These are phyloP conservation scores for Wilcoxina mikolae DNA, from an alignment of 495 filamentous ascomycete genomes.

Conservation along the genomic window DNA sequence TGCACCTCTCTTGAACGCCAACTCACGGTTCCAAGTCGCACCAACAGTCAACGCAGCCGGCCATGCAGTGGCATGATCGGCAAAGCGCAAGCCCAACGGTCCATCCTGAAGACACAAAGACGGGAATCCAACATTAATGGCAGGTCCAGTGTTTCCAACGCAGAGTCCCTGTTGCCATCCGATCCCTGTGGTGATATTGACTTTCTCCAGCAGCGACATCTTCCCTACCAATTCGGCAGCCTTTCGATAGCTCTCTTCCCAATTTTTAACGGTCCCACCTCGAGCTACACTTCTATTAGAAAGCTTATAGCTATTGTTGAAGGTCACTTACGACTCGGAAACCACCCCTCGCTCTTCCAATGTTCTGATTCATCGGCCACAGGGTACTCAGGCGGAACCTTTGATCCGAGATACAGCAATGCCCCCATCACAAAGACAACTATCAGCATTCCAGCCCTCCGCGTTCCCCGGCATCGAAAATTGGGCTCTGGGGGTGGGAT, in stretches of 20 bases:
- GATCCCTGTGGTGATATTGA: slow-evolving; percentile 85
- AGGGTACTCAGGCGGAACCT: too few species aligned
- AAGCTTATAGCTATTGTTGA: not conserved
- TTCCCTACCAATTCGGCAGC: slow-evolving; percentile 59
- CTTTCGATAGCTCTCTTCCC: slow-evolving; percentile 69
- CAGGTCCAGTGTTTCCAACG: slow-evolving; percentile 76
- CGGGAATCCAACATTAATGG: slow-evolving; percentile 58
- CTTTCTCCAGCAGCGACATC: slow-evolving; percentile 84
- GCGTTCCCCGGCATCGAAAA: too few species aligned
- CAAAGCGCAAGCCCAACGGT: slow-evolving; percentile 64
- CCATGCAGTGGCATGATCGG: slow-evolving; percentile 49
- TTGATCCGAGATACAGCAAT: too few species aligned
- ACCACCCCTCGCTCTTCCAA: not conserved
- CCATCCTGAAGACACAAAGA: slow-evolving; percentile 83
- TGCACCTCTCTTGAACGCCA: slow-evolving; percentile 57
- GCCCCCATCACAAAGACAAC: too few species aligned
- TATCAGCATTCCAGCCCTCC: too few species aligned
- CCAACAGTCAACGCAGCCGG: slow-evolving; percentile 76
- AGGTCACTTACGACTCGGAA: not conserved
- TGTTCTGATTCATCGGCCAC: not conserved
- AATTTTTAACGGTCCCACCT: slow-evolving; percentile 58
- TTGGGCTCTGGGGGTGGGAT: too few species aligned
- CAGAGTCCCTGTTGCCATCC: slow-evolving; percentile 85
- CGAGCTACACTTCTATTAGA: not conserved
- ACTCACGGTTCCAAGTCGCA: slow-evolving; percentile 69